Evolutionary conservation across 805 yeast genomes (phyloP).

Genomic region (Ogataea trehalophila): DNA sequence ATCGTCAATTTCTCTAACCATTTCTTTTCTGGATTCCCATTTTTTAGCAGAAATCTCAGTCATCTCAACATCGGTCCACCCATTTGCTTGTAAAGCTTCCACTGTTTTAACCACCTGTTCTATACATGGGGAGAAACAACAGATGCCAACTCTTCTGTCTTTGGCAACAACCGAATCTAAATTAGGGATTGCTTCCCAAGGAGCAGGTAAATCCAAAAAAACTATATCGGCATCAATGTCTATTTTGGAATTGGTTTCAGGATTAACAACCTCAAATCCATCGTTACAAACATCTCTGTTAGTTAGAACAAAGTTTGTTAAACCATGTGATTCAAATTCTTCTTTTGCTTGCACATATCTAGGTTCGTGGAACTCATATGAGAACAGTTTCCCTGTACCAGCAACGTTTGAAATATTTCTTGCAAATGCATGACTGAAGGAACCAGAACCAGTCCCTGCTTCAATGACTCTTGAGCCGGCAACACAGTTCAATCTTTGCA

Average conservation of each 20-base stretch:
- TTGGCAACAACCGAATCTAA: conserved; percentile 53
- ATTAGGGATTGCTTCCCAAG: conserved; percentile 92
- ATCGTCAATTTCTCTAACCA: conserved; percentile 78
- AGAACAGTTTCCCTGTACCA: conserved; percentile 57
- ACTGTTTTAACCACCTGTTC: conserved; percentile 93
- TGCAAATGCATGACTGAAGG: conserved; percentile 89
- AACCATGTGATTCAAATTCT: conserved; percentile 73
- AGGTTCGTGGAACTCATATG: conserved; percentile 88
- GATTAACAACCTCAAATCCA: conserved; percentile 59
- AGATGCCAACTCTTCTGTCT: conserved; percentile 56
- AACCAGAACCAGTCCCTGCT: conserved; percentile 98
- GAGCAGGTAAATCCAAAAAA: conserved; percentile 91
- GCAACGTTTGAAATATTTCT: conserved; percentile 52
- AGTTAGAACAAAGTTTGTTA: conserved; percentile 57
- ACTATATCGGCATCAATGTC: conserved; percentile 63
- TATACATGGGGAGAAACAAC: conserved; percentile 97
- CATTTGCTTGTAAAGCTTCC: conserved; percentile 62
- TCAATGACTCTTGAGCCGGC: conserved; percentile 82
- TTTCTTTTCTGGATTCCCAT: conserved; percentile 83
- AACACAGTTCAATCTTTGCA: conserved; percentile 71
- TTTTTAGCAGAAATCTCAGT: conserved; percentile 81
- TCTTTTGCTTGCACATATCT: conserved; percentile 71
- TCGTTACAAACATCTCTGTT: conserved; percentile 90
- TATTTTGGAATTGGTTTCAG: conserved; percentile 22
- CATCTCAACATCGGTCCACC: conserved; percentile 87